Base-by-base conservation (phyloP, 495 filamentous ascomycete genomes). In the Bryoglossum gracile region DNA sequence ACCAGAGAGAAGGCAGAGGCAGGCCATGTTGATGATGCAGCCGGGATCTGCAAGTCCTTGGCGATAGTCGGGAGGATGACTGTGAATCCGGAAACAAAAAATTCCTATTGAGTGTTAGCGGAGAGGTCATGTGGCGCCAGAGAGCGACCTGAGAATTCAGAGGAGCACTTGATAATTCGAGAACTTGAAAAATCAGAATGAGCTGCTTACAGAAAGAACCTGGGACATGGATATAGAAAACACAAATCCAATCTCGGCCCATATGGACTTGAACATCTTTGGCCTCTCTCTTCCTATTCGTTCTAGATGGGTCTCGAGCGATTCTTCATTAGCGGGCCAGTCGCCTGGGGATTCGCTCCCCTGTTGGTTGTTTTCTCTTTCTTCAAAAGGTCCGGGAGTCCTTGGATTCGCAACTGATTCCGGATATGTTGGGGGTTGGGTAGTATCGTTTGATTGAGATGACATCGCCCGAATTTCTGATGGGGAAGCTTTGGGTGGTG, bases 21-120 rank as follows among this genome's bases (percentile, higher is more conserved):
- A 0, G 89, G 89, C 89, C 89, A 95, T 21, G 84, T 87, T 4
- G 73, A 71, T 0, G 81, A 76, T 2, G 71, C 66, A 10, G 70
- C 57, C 0, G 86, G 79, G 30, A 94, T 88, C 8, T 78, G 36
- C 3, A 94, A 71, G 17, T 80, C 73, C 13, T 64, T 57, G 21
- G 78, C 67, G 8, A 95, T 56, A 0, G 78, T 77, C 8, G 89
- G 89, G 1, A 90, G 65, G 43, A 95, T 72, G 53, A 94, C 78
- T 56, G 86, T 91, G 64, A 89, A 95, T 37, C 89, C 89, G 34
- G 83, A 87, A 28, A 91, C 81, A 60, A 88, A 89, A 65, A 87
- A 95, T 68, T 94, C 79, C 71, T 73, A 54, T 44, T 50, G 41
- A 44, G 49, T 17, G 41, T 47, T 14, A 47, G 24, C 18, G 24